Base-by-base conservation (phyloP, 1,284 basidiomycete species). In the Boletus albobrunnescens region DNA sequence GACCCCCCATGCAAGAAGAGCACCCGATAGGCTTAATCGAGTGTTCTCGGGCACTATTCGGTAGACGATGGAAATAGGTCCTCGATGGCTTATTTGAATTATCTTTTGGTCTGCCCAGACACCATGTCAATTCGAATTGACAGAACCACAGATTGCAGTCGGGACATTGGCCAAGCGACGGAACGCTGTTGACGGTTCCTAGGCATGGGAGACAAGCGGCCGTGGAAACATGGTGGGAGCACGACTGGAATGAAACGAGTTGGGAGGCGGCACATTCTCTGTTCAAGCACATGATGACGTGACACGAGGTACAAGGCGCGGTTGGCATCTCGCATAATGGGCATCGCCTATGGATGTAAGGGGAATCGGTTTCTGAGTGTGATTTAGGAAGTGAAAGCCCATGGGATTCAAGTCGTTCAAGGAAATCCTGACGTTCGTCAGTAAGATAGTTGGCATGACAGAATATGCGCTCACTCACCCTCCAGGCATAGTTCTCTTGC, bases 81-180 rank as follows among this genome's bases (percentile, higher is more conserved):
- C 38, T 27, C 6, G 41, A 35, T 14, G 46, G 35, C 28, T 44
- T 30, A 17, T 44, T 22, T 9, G 31, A 14, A 5, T 23, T 19
- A 0, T 46, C 36, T 32, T 24, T 50, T 1, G 53, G 56, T 45
- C 58, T 53, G 17, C 60, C 60, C 5, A 46, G 39, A 39, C 57
- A 59, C 60, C 58, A 59, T 4, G 41, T 56, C 49, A 63, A 12
- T 14, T 63, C 60, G n/a, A 33, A 42, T 12, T 42, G 36, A 41
- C 60, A 59, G 35, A 57, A 59, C 56, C 57, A 63, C 38, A 47
- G 46, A 26, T 42, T 16, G 41, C 60, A 59, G 4, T 41, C 14
- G 13, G 57, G 57, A 35, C 60, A 59, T 46, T 60, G 41, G 16
- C 59, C 59, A 0, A 61, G 57, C n/a, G 22, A 19, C 8, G 59